phyloP scores from a whole-genome alignment of 805 yeast genomes.

The Saturnispora bothae region DNA sequence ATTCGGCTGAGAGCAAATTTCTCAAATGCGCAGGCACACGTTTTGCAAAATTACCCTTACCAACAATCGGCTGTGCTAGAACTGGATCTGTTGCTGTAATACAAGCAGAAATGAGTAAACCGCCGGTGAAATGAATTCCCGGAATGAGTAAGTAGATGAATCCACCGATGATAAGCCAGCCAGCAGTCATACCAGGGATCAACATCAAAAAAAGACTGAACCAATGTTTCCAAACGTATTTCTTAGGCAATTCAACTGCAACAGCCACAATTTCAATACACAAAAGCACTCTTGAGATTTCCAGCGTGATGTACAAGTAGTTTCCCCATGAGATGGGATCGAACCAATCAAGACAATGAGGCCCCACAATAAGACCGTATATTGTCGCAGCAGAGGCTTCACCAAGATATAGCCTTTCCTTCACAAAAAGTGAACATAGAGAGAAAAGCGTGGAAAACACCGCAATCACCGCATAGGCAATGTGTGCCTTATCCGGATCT shows the following conservation, averaged over 20 bases:
- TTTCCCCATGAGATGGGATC: slow-evolving; percentile 49
- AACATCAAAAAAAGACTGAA: slow-evolving; percentile 44
- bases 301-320: slow-evolving; percentile 42
- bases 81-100: slow-evolving; percentile 75
- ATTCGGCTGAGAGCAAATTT: slow-evolving; percentile 54
- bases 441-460: slow-evolving; percentile 51
- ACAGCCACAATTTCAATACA: slow-evolving; percentile 66
- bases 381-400: slow-evolving; percentile 59
- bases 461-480: slow-evolving; percentile 48
- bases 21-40: slow-evolving; percentile 54
- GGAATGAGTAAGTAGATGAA: slow-evolving; percentile 56
- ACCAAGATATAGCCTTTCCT: slow-evolving; percentile 49
- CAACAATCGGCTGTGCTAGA: slow-evolving; percentile 62
- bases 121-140: slow-evolving; percentile 41
- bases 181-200: slow-evolving; percentile 60
- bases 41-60: slow-evolving; percentile 62
- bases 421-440: slow-evolving; percentile 45
- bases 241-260: slow-evolving; percentile 62
- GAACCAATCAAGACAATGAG: slow-evolving; percentile 49
- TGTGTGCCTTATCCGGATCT: slow-evolving; percentile 26
- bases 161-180: slow-evolving; percentile 56
- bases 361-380: slow-evolving; percentile 51
- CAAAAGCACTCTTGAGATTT: slow-evolving; percentile 51
- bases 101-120: slow-evolving; percentile 55
- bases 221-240: slow-evolving; percentile 54